Conservation (phyloP, 2,329 filamentous ascomycete genomes). For the Chalaropsis thielavioides region DNA sequence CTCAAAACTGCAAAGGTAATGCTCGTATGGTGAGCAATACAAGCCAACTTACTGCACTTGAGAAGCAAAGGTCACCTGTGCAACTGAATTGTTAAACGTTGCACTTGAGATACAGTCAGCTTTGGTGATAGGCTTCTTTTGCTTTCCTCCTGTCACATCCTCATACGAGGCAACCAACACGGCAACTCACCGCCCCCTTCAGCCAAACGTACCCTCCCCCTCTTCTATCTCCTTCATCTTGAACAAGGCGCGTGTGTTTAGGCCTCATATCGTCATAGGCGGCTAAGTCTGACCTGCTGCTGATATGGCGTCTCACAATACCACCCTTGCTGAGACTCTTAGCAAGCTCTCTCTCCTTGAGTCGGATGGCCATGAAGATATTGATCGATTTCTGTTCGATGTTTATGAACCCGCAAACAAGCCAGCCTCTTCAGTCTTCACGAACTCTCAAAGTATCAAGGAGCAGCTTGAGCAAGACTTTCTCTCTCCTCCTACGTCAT, state of each 20-base stretch:
- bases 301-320: neutral
- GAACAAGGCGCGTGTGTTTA: neutral
- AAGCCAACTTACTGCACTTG: neutral
- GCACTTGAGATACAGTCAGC: too few relatives aligned
- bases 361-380: constrained; percentile 6
- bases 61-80: neutral
- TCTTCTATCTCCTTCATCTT: too few relatives aligned
- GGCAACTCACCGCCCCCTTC: too few relatives aligned
- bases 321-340: neutral
- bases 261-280: neutral
- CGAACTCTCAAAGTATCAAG: constrained; percentile 45
- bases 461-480: constrained; percentile 60
- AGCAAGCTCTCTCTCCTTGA: constrained; percentile 7
- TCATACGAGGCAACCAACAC: too few relatives aligned
- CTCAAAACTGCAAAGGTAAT: neutral
- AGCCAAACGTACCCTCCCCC: too few relatives aligned
- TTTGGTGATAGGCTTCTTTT: neutral
- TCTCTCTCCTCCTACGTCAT: constrained; percentile 61
- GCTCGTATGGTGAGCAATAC: neutral
- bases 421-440: neutral
- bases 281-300: too few relatives aligned
- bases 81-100: too few relatives aligned
- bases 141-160: neutral
- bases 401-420: neutral
- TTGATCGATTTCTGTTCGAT: constrained; percentile 14